Conservation (phyloP, 2,329 filamentous ascomycete genomes). For the Penicillium sp. region DNA sequence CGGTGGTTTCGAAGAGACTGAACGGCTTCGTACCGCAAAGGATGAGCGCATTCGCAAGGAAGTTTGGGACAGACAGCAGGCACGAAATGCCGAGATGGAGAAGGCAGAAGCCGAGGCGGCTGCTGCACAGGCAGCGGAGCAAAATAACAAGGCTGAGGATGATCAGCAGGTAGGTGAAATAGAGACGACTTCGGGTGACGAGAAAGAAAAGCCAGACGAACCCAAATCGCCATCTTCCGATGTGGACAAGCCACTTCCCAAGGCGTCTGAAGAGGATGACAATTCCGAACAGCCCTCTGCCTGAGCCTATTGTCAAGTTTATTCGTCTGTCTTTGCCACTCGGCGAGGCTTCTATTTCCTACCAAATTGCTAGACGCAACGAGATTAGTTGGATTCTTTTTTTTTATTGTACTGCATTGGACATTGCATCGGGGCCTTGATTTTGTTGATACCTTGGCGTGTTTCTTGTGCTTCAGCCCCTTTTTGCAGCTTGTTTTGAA, state of each 20-base stretch:
- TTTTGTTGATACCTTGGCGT: slow-evolving; percentile 19
- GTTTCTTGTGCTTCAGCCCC: slow-evolving; percentile 14
- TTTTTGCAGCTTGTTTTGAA: slow-evolving; percentile 4
- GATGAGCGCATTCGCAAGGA: slow-evolving; percentile 84
- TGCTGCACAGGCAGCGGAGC: slow-evolving; percentile 29
- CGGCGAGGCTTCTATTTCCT: not conserved
- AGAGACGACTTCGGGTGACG: not conserved
- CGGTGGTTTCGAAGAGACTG: slow-evolving; percentile 90
- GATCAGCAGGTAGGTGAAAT: not conserved
- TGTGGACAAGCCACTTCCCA: not conserved
- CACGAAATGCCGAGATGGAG: slow-evolving; percentile 52
- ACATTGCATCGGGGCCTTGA: slow-evolving; percentile 3
- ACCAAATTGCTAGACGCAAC: not conserved
- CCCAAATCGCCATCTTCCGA: slow-evolving; percentile 1
- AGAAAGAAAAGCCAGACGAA: slow-evolving; percentile 4
- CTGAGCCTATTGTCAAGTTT: not conserved
- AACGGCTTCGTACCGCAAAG: slow-evolving; percentile 76
- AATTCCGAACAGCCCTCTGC: not conserved
- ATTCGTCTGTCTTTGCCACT: not conserved
- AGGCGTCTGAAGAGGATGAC: not conserved
- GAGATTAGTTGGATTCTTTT: not conserved
- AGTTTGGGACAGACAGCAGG: slow-evolving; percentile 58
- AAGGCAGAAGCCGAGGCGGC: slow-evolving; percentile 32
- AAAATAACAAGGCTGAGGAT: slow-evolving; percentile 12
- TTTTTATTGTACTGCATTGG: slow-evolving; percentile 2